Conservation (phyloP, 257 asterid genomes). For the Nicotiana attenuata region DNA sequence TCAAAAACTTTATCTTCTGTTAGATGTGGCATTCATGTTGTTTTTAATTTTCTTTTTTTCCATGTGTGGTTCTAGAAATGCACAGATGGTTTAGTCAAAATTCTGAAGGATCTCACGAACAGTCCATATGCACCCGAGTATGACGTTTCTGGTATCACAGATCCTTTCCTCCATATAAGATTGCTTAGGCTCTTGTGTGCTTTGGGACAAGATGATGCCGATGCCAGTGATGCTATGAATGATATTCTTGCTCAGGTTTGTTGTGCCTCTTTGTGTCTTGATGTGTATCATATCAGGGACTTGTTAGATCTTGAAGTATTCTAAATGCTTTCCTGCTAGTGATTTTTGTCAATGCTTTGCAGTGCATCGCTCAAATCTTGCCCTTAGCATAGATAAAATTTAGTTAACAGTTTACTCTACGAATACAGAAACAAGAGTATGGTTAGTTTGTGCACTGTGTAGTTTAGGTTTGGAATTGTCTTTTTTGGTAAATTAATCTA, state of each 20-base stretch:
- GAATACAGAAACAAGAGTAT: not conserved
- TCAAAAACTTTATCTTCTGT: not conserved
- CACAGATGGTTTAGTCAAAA: constrained; percentile 84
- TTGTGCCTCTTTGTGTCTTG: constrained; percentile 2
- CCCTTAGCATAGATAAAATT: not conserved
- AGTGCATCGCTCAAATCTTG: not conserved
- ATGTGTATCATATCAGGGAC: not conserved
- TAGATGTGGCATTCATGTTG: not conserved
- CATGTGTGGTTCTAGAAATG: constrained; percentile 54
- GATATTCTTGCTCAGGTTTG: constrained; percentile 97
- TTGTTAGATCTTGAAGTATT: not conserved
- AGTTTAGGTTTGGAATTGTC: not conserved
- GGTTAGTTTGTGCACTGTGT: not conserved
- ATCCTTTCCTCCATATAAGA: constrained; percentile 90
- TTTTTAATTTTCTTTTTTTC: constrained; percentile 6
- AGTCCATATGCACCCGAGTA: constrained; percentile 98
- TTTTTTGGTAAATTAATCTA: not conserved
- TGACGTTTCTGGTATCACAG: constrained; percentile 87
- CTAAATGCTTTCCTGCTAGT: not conserved
- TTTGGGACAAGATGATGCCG: constrained; percentile 89
- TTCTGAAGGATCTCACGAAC: constrained; percentile 74
- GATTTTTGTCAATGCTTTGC: not conserved
- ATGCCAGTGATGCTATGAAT: constrained; percentile 93
- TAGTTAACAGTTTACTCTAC: not conserved
- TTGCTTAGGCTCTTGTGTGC: constrained; percentile 78